Evolutionary conservation across 2,329 filamentous ascomycete species (phyloP), one percentile per base, ranked within the genome.

Genomic region (Alternaria sp.): DNA sequence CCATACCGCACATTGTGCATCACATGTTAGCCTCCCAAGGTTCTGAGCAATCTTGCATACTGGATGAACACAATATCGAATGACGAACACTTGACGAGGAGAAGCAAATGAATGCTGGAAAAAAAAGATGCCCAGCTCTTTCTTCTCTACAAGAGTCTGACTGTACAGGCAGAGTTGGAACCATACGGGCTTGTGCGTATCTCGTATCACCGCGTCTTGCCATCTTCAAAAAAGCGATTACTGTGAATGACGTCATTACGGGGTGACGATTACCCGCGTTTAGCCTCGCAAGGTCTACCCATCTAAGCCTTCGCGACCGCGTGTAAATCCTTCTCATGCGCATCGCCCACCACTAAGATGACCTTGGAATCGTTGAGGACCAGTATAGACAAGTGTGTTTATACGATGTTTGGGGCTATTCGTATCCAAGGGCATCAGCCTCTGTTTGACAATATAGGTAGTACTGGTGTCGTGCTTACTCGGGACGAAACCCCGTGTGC

Each of bases 251-350:
- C 12, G 30, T 48, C 30, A 48, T 48, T 8, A 36, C 14, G 18
- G 46, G 20, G 20, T 24, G 39, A 32, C 18, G 18, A 24, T 34
- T 12, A 34, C 30, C 46, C 30, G 46, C 16, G 18, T 36, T 36
- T 36, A 30, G 39, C 46, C 30, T 55, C 42, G 52, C 42, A 55
- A 55, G 42, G 28, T 39, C 18, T 47, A 20, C 52, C 52, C 47
- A 7, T 18, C 52, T 48, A 42, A 38, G 38, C 34, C 30, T 18
- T 26, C 39, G 18, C 39, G 12, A 43, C 22, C 16, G 18, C 51
- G 42, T 3, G 2, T 20, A n/a, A 5, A 41, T 43, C 38, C 38
- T 44, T 22, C 30, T 8, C 39, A 34, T 3, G 30, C 41, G 11
- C 7, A 30, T n/a, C 5, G 22, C 30, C 42, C 12, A 48, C 42